Conservation (phyloP, 1,284 basidiomycete species). For the Jaminaea rosea region DNA sequence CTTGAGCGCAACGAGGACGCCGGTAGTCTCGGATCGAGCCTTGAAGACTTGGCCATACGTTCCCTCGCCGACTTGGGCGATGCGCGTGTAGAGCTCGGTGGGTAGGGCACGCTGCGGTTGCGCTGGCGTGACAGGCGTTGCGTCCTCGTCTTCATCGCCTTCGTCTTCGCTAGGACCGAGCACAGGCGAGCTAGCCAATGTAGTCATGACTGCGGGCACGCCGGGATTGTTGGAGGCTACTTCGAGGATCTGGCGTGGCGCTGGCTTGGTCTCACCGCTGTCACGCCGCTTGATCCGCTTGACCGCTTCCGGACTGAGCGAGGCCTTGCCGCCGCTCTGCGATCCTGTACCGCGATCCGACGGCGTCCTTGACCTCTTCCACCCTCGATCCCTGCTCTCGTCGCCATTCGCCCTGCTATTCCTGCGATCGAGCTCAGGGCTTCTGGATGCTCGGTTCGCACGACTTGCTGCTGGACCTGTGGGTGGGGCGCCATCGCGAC, state of each 20-base stretch:
- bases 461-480: no score
- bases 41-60: constrained; percentile 99
- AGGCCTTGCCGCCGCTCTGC: not conserved
- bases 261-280: not conserved
- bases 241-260: not conserved
- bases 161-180: not conserved
- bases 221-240: not conserved
- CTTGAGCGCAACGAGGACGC: constrained; percentile 78
- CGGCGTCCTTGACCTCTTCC: not conserved
- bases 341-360: not conserved
- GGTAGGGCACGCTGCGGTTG: constrained; percentile 9
- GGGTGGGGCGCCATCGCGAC: no score
- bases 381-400: not conserved
- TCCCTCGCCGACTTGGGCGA: constrained; percentile 93
- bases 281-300: not conserved
- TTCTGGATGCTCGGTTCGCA: no score
- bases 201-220: not conserved
- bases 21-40: constrained; percentile 70
- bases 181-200: not conserved
- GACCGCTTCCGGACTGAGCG: not conserved
- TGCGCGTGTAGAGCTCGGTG: constrained; percentile 65
- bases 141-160: not conserved
- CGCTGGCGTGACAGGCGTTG: not conserved
- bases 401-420: not conserved
- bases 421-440: no score